Evolutionary conservation across 306 rosid species (phyloP), one percentile per base, ranked within the genome.

Genomic region (Morella rubra): DNA sequence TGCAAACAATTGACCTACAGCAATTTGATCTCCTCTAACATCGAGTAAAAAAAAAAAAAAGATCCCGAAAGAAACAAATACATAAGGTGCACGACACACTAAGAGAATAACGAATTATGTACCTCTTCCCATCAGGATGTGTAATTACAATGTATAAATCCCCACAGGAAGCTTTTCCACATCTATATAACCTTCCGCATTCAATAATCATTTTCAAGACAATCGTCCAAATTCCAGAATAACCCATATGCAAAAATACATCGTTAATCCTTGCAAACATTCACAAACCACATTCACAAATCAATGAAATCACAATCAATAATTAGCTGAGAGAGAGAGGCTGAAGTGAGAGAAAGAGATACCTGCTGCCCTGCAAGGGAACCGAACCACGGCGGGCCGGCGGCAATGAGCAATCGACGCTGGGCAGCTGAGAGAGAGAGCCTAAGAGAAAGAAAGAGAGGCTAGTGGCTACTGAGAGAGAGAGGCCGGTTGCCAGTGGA

Each of bases 61-160:
- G 13, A 42, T 18, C n/a, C n/a, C 9, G 8, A 65, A 18, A 18
- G 71, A 42, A 37, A 44, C 50, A 66, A 66, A 60, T 37, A 41
- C 42, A 41, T 8, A 18, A 41, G 71, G 27, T 41, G 22, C n/a
- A 27, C 13, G 71, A 66, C 50, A 66, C 50, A 8, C 8, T 8
- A 81, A 76, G 70, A 11, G 71, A 51, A 13, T 18, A 37, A 54
- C 66, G 64, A 71, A 71, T 46, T 64, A 55, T 42, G 27, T 70
- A 92, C 98, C 98, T 92, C 73, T 62, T 83, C 76, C 96, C 97
- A 89, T 95, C 96, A 55, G 96, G 96, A 84, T 95, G 97, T 42
- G 97, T 95, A 60, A 92, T 82, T 80, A 95, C 73, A 82, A 95
- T 77, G 80, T 95, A 97, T 83, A 95, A 84, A 87, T 95, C 98